phyloP scores from a whole-genome alignment of 1,139 yeast genomes.

The Pichia sp. region DNA sequence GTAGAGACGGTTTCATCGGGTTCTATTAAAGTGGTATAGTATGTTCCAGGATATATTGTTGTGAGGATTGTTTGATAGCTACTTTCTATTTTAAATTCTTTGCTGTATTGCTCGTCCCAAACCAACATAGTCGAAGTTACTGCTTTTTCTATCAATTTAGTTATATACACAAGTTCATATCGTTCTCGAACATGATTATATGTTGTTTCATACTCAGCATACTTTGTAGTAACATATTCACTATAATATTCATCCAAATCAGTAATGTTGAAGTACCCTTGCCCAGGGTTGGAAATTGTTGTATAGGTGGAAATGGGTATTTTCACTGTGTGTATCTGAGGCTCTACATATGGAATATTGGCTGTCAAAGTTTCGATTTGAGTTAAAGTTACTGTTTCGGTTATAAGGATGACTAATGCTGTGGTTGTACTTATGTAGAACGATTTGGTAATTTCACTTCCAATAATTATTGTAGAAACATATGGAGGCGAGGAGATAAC shows the following conservation, averaged over 20 bases:
- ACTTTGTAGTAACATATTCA: constrained; percentile 1
- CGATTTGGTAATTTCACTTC: constrained; percentile 11
- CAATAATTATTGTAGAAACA: constrained; percentile 11
- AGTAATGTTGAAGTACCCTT: constrained; percentile 3
- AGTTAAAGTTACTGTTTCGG: constrained; percentile 16
- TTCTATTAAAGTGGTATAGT: too few species aligned
- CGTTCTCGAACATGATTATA: neutral
- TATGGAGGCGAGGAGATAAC: too few species aligned
- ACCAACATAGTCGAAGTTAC: constrained; percentile 4
- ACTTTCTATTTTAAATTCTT: neutral
- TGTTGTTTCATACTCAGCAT: neutral
- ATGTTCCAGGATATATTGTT: too few species aligned
- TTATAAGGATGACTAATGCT: constrained; percentile 18
- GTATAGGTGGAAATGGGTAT: neutral
- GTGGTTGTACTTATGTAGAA: constrained; percentile 17
- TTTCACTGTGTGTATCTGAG: neutral
- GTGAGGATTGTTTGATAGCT: neutral
- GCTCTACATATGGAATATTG: neutral
- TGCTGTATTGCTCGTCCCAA: neutral
- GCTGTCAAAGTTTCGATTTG: constrained; percentile 7
- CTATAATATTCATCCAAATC: neutral
- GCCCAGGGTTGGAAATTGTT: neutral
- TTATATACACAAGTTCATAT: neutral
- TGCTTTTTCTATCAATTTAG: neutral
- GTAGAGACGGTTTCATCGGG: too few species aligned